Conservation (phyloP, 371 early-diverging fungal genomes). For the Parasitella parasitica region DNA sequence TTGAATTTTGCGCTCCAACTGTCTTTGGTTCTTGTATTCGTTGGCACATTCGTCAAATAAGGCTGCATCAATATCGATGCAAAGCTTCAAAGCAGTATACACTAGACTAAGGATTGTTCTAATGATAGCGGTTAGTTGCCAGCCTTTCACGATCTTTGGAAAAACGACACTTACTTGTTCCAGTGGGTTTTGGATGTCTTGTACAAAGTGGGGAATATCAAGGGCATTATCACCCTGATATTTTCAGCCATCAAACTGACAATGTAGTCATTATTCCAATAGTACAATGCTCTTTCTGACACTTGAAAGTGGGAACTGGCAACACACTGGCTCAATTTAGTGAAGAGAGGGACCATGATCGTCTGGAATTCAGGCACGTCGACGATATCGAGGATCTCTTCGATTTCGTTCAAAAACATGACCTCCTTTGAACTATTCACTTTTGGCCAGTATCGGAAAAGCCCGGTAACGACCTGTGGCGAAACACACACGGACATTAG, state of each 20-base stretch:
- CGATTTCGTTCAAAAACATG: constrained; percentile 95
- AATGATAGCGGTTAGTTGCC: background rate
- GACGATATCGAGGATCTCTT: constrained; percentile 91
- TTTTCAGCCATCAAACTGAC: constrained; percentile 90
- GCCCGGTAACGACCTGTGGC: constrained; percentile 73
- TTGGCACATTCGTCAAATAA: constrained; percentile 90
- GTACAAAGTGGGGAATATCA: constrained; percentile 87
- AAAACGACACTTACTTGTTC: constrained; percentile 70
- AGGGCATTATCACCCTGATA: constrained; percentile 83
- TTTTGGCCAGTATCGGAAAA: constrained; percentile 95
- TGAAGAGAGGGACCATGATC: constrained; percentile 85
- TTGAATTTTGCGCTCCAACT: constrained; percentile 77
- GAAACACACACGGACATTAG: too few species aligned
- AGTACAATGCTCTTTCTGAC: constrained; percentile 92
- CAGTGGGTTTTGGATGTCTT: constrained; percentile 92
- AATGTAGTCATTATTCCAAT: constrained; percentile 97
- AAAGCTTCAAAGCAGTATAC: constrained; percentile 90
- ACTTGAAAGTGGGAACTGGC: constrained; percentile 94
- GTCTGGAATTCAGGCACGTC: constrained; percentile 87
- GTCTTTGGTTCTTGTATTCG: constrained; percentile 77
- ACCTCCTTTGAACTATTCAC: constrained; percentile 96
- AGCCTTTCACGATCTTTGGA: background rate
- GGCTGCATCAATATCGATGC: constrained; percentile 90
- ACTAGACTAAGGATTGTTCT: constrained; percentile 93
- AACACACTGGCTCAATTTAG: constrained; percentile 87